phyloP scores from a whole-genome alignment of 1,139 yeast species.

The Hemisphaericaspora subhashii region DNA sequence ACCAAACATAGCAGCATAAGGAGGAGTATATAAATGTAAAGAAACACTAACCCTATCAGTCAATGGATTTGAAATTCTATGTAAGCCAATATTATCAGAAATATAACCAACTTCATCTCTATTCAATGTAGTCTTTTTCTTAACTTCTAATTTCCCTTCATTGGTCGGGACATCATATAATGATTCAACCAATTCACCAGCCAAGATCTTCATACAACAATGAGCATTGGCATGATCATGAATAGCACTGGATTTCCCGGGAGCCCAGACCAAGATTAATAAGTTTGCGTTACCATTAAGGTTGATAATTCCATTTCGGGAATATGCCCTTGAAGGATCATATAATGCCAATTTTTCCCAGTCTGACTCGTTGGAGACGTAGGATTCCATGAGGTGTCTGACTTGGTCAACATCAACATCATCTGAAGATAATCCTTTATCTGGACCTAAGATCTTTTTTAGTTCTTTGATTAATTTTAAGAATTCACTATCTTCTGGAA shows the following conservation, averaged over 20 bases:
- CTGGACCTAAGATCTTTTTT: constrained; percentile 31
- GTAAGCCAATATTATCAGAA: constrained; percentile 66
- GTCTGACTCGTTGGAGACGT: constrained; percentile 49
- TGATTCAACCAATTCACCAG: constrained; percentile 60
- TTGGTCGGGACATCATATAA: constrained; percentile 53
- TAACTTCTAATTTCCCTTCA: constrained; percentile 29
- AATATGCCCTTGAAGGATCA: constrained; percentile 52
- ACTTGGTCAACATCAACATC: constrained; percentile 58
- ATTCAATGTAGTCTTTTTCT: constrained; percentile 34
- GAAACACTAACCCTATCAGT: constrained; percentile 56
- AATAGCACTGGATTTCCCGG: constrained; percentile 63
- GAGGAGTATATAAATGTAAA: constrained; percentile 76
- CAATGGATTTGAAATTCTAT: constrained; percentile 58
- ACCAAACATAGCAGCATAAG: constrained; percentile 70
- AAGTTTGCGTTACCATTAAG: constrained; percentile 70
- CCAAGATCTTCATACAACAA: constrained; percentile 63
- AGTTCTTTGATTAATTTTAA: constrained; percentile 25
- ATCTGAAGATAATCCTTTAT: constrained; percentile 40
- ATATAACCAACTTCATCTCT: constrained; percentile 64
- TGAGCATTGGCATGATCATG: constrained; percentile 83
- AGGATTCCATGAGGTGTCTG: constrained; percentile 47
- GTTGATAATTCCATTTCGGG: constrained; percentile 66
- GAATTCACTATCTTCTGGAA: constrained; percentile 13
- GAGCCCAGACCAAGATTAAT: constrained; percentile 70
- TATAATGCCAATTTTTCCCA: constrained; percentile 62